These are phyloP conservation scores for Quercus aquifolioides DNA, from an alignment of 306 rosid genomes.

Conservation along the genomic window DNA sequence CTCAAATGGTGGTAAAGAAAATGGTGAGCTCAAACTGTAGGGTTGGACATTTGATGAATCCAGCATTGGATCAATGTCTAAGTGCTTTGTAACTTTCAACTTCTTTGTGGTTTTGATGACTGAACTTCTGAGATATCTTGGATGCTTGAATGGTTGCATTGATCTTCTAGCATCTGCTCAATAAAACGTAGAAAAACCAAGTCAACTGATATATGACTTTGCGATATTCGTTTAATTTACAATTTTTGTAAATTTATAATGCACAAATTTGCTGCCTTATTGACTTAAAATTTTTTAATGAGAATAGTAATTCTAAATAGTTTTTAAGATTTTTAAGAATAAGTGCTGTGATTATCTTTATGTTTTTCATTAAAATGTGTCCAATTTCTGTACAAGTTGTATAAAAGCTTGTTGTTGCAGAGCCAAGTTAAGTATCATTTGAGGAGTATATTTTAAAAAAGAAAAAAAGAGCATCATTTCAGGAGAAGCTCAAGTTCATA, in stretches of 20 bases:
- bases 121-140: conserved; percentile 35
- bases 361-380: too few species aligned
- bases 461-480: too few species aligned
- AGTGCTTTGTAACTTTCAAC: conserved; percentile 42
- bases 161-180: conserved; percentile 56
- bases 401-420: too few species aligned
- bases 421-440: too few species aligned
- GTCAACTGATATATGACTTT: not conserved
- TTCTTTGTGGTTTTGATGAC: conserved; percentile 42
- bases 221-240: not conserved
- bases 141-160: conserved; percentile 30
- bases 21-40: conserved; percentile 67
- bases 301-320: too few species aligned
- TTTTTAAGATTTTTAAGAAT: too few species aligned
- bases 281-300: too few species aligned
- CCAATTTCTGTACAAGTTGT: too few species aligned
- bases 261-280: too few species aligned
- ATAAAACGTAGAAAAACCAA: not conserved
- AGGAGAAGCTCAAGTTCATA: too few species aligned
- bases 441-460: too few species aligned
- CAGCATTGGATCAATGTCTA: conserved; percentile 34
- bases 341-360: too few species aligned
- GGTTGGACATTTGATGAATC: conserved; percentile 50
- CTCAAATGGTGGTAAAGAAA: conserved; percentile 73
- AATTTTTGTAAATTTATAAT: not conserved